Percentiles rank a stretch among this genome's conserved stretches.
Conservation (phyloP, 257 asterid species). For the Nicotiana noctiflora region DNA sequence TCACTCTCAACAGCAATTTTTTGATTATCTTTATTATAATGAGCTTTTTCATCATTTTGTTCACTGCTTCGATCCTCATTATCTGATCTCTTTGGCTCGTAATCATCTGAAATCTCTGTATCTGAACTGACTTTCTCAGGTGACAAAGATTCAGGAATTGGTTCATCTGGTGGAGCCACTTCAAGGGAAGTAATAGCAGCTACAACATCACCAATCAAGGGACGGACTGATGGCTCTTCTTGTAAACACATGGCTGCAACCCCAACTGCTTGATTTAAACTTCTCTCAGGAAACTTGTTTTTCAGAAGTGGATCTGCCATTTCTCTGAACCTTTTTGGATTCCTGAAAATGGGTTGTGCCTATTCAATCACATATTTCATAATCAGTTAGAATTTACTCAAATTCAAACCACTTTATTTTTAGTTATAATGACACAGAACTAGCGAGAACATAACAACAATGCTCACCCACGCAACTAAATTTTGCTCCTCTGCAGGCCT, state of each 20-base stretch:
- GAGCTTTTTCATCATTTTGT: not conserved
- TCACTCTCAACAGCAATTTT: constrained; percentile 4
- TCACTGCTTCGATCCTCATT: not conserved
- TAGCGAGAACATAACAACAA: not conserved
- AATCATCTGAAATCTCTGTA: not conserved
- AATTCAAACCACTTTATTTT: not conserved
- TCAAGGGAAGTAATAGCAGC: constrained; percentile 62
- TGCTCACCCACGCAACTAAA: constrained; percentile 68
- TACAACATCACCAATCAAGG: constrained; percentile 59
- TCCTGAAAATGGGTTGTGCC: constrained; percentile 65
- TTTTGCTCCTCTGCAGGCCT: constrained; percentile 56
- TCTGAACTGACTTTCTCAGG: constrained; percentile 10
- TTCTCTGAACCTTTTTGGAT: constrained; percentile 60
- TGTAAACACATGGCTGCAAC: constrained; percentile 88
- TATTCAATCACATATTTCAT: constrained; percentile 14
- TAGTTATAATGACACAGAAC: not conserved
- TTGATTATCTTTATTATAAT: constrained; percentile 5
- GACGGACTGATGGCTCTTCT: constrained; percentile 81
- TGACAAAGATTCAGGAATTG: constrained; percentile 6
- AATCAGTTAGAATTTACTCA: not conserved
- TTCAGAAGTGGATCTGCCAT: constrained; percentile 73
- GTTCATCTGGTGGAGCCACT: constrained; percentile 37
- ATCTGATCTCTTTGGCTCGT: not conserved
- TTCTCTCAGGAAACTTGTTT: constrained; percentile 37
- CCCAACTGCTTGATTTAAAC: constrained; percentile 78